Evolutionary conservation across 2,329 filamentous ascomycete genomes (phyloP).

Genomic region (Talaromyces sp.): DNA sequence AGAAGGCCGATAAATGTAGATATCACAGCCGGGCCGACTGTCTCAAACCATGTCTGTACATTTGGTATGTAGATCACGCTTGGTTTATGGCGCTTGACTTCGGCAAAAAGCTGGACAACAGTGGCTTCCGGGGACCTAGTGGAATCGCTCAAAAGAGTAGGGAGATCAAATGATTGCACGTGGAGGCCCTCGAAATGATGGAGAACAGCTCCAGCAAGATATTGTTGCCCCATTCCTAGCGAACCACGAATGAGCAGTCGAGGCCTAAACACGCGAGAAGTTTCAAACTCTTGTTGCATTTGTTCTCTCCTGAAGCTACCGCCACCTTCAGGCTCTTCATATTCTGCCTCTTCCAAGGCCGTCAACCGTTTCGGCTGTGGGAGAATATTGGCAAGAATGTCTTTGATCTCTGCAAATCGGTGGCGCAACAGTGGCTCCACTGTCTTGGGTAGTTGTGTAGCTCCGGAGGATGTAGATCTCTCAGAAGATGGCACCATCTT

Average conservation of each 20-base stretch:
- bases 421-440: constrained; percentile 76
- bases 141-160: constrained; percentile 77
- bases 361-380: constrained; percentile 82
- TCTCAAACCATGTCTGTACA: constrained; percentile 79
- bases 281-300: constrained; percentile 74
- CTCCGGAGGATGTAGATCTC: constrained; percentile 77
- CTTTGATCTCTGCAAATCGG: constrained; percentile 65
- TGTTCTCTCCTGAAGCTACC: constrained; percentile 81
- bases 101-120: constrained; percentile 83
- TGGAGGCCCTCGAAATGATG: constrained; percentile 91
- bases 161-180: constrained; percentile 89
- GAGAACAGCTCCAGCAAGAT: constrained; percentile 77
- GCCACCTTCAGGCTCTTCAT: constrained; percentile 75
- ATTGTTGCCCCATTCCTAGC: constrained; percentile 88
- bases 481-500: constrained; percentile 95
- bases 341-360: constrained; percentile 90
- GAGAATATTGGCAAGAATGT: constrained; percentile 67
- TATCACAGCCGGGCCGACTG: constrained; percentile 60
- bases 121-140: constrained; percentile 79
- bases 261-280: constrained; percentile 80
- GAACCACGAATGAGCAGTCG: constrained; percentile 76
- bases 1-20: constrained; percentile 80
- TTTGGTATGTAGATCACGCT: constrained; percentile 93
- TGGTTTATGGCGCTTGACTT: constrained; percentile 90
- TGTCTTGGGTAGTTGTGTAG: constrained; percentile 70